Evolutionary conservation across 2,329 filamentous ascomycete species (phyloP).

Genomic region (Cadophora gregata): DNA sequence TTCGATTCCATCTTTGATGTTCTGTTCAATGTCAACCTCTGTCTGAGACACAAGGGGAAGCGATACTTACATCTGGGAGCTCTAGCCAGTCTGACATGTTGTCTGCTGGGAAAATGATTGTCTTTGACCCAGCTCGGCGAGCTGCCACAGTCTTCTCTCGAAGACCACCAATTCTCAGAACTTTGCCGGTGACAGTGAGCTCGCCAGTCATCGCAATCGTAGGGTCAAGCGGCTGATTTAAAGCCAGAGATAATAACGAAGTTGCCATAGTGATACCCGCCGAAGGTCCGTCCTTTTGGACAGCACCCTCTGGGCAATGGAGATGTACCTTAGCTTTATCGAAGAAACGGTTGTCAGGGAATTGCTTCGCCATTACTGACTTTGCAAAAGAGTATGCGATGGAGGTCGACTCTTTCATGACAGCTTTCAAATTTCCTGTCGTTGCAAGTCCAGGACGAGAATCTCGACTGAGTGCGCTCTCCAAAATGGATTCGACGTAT

Average conservation of each 20-base stretch:
- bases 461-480: conserved; percentile 75
- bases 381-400: conserved; percentile 98
- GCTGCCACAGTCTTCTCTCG: conserved; percentile 98
- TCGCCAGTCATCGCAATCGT: conserved; percentile 98
- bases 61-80: conserved; percentile 81
- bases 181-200: conserved; percentile 95
- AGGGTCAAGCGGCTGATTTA: conserved; percentile 79
- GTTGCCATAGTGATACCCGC: conserved; percentile 99
- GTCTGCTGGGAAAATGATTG: conserved; percentile 92
- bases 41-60: background rate
- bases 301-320: conserved; percentile 95
- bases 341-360: conserved; percentile 92
- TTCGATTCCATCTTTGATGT: conserved; percentile 96
- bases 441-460: conserved; percentile 84
- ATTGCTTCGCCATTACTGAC: conserved; percentile 81
- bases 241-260: conserved; percentile 81
- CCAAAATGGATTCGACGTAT: conserved; percentile 96
- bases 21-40: conserved; percentile 60
- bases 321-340: conserved; percentile 94
- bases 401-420: conserved; percentile 97
- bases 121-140: conserved; percentile 87
- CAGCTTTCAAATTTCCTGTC: conserved; percentile 91
- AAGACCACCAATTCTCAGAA: conserved; percentile 90
- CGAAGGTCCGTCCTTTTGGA: conserved; percentile 91
- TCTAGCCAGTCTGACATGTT: conserved; percentile 98